phyloP scores from a whole-genome alignment of 1,139 yeast genomes.

The Debaryomycetaceae sp. region DNA sequence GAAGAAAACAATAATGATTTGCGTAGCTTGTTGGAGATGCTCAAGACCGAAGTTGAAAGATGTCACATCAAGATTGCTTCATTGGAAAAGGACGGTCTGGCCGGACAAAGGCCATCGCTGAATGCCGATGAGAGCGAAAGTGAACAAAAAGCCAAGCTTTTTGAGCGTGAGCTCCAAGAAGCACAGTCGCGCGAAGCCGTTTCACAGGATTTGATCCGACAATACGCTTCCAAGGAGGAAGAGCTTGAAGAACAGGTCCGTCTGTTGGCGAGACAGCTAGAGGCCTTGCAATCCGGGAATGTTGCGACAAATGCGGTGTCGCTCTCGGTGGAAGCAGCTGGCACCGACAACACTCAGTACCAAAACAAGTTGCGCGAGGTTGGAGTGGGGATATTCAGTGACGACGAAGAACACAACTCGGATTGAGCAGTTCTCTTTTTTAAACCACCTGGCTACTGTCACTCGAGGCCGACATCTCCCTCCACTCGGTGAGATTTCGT shows the following conservation, averaged over 20 bases:
- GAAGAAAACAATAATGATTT: background rate
- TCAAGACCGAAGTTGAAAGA: background rate
- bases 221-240: background rate
- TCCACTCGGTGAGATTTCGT: too few species aligned
- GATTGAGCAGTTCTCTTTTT: too few species aligned
- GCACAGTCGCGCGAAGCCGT: background rate
- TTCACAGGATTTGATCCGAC: background rate
- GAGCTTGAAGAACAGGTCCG: conserved; percentile 2
- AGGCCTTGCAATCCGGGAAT: conserved; percentile 1
- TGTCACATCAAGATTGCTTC: background rate
- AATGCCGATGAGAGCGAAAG: background rate
- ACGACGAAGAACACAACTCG: conserved; percentile 30
- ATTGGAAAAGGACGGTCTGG: background rate
- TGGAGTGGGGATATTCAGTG: conserved; percentile 39
- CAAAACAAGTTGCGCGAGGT: conserved; percentile 38
- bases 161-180: background rate
- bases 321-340: conserved; percentile 64
- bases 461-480: too few species aligned
- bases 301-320: conserved; percentile 67
- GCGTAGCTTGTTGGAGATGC: background rate
- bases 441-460: too few species aligned
- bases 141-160: background rate
- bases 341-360: conserved; percentile 54
- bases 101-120: background rate
- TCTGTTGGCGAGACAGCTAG: conserved; percentile 2